phyloP scores from a whole-genome alignment of 2,329 filamentous ascomycete species.

The Colletotrichum musicola region DNA sequence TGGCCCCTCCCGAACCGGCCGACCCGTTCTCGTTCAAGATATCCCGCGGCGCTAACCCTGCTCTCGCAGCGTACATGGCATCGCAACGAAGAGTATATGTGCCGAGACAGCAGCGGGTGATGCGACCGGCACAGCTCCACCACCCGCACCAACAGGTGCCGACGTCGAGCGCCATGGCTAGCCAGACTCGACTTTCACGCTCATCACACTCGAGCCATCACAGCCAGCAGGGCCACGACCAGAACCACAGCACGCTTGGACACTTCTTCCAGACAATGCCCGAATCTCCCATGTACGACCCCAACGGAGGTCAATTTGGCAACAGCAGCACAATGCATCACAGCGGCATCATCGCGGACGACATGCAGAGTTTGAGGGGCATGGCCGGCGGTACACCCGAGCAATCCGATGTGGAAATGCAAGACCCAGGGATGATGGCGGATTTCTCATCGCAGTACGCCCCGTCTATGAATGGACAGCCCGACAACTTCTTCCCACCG shows the following conservation, averaged over 20 bases:
- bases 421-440: slow-evolving; percentile 48
- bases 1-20: slow-evolving; percentile 33
- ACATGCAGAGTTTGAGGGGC: slow-evolving; percentile 50
- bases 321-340: slow-evolving; percentile 37
- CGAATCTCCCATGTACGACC: slow-evolving; percentile 39
- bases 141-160: slow-evolving; percentile 35
- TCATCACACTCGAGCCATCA: slow-evolving; percentile 36
- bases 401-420: slow-evolving; percentile 51
- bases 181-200: slow-evolving; percentile 35
- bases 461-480: slow-evolving; percentile 17
- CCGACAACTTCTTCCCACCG: slow-evolving; percentile 29
- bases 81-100: slow-evolving; percentile 51
- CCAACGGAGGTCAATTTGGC: slow-evolving; percentile 27
- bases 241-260: slow-evolving; percentile 30
- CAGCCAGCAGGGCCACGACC: slow-evolving; percentile 17
- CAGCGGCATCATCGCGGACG: slow-evolving; percentile 52
- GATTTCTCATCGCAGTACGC: slow-evolving; percentile 41
- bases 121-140: slow-evolving; percentile 37
- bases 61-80: slow-evolving; percentile 51
- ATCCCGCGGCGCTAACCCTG: slow-evolving; percentile 49
- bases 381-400: slow-evolving; percentile 48
- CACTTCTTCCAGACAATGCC: slow-evolving; percentile 38
- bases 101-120: slow-evolving; percentile 39
- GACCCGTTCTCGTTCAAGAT: slow-evolving; percentile 54
- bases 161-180: slow-evolving; percentile 36